Evolutionary conservation across 495 filamentous ascomycete genomes (phyloP).

Genomic region (Neurospora sp.): DNA sequence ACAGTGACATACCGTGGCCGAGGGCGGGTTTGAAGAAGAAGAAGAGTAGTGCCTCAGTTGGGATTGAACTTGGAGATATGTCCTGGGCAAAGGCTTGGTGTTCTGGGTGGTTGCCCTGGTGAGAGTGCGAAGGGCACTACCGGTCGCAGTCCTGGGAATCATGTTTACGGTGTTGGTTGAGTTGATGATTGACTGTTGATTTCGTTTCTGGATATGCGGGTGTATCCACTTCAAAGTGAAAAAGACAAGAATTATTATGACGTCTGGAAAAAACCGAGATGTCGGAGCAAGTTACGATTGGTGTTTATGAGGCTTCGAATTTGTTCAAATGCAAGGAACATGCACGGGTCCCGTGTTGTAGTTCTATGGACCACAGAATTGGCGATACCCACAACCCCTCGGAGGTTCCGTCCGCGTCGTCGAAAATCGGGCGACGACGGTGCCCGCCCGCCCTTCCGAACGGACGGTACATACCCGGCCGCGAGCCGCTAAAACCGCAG

Average conservation of each 20-base stretch:
- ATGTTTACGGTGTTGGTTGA: neutral
- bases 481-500: neutral
- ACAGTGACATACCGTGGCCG: conserved; percentile 5
- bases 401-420: neutral
- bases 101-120: neutral
- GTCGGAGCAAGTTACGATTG: neutral
- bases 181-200: neutral
- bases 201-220: neutral
- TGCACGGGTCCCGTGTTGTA: neutral
- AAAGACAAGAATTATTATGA: neutral
- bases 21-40: neutral
- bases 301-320: neutral
- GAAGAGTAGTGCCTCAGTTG: conserved; percentile 8
- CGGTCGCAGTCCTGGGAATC: neutral
- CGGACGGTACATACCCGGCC: neutral
- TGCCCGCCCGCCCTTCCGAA: neutral
- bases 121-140: neutral
- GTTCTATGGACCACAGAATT: neutral
- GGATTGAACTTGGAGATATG: neutral
- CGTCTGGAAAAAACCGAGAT: neutral
- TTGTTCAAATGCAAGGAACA: neutral
- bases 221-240: neutral
- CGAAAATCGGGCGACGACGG: neutral
- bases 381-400: neutral
- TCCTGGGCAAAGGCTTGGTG: neutral